Percentiles rank a stretch among this genome's conserved stretches.
phyloP scores from a whole-genome alignment of 345 rosid species.

The Euphorbia pulcherrima region DNA sequence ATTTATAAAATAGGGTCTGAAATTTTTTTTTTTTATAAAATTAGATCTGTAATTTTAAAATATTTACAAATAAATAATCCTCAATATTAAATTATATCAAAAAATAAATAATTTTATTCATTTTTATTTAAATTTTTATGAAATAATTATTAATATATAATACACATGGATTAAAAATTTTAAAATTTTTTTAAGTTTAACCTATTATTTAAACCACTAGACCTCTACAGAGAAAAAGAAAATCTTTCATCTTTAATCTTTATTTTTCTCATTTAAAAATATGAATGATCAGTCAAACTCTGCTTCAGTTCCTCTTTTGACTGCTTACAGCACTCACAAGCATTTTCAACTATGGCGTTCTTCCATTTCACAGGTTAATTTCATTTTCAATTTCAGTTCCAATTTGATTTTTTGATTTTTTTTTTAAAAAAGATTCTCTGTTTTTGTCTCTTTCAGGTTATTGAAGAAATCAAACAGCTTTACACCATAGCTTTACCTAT shows the following conservation, averaged over 20 bases:
- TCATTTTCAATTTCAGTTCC: slow-evolving; percentile 3
- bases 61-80: too few species aligned
- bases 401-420: neutral
- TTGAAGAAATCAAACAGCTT: slow-evolving; percentile 48
- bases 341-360: slow-evolving; percentile 22
- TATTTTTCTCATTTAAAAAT: too few species aligned
- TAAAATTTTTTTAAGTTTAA: too few species aligned
- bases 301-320: slow-evolving; percentile 31
- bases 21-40: too few species aligned
- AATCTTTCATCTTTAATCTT: neutral
- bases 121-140: too few species aligned
- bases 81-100: too few species aligned
- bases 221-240: slow-evolving; percentile 1
- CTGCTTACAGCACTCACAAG: slow-evolving; percentile 9
- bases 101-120: too few species aligned
- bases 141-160: too few species aligned
- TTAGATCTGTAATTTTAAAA: too few species aligned
- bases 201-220: too few species aligned
- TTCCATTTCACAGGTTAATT: slow-evolving; percentile 32
- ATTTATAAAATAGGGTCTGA: too few species aligned
- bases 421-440: neutral
- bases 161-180: too few species aligned
- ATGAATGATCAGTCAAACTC: slow-evolving; percentile 19
- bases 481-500: slow-evolving; percentile 43
- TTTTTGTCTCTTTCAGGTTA: slow-evolving; percentile 30